Percentiles rank a stretch among this genome's conserved stretches.
Conservation (phyloP, 139 green algal genomes). For the Chlorella sp. region DNA sequence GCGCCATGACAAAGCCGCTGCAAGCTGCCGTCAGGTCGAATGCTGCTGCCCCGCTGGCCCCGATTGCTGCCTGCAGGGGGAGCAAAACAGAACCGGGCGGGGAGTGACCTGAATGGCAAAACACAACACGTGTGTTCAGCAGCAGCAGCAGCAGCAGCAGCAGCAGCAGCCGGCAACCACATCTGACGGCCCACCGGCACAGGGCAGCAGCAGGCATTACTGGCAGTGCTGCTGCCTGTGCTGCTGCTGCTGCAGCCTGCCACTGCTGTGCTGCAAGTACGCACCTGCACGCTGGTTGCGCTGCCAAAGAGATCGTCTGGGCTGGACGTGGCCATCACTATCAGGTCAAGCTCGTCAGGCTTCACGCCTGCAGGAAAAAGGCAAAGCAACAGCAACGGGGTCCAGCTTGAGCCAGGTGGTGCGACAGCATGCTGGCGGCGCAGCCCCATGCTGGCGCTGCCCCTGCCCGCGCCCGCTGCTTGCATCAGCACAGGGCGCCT, state of each 20-base stretch:
- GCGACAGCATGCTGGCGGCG: too few species aligned
- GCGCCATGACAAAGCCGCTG: constrained; percentile 95
- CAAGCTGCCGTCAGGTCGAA: constrained; percentile 99
- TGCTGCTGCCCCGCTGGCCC: constrained; percentile 85
- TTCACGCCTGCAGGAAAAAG: constrained; percentile 54
- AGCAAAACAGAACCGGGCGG: too few species aligned
- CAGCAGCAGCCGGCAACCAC: not conserved
- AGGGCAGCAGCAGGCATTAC: not conserved
- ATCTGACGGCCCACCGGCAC: not conserved
- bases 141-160: not conserved
- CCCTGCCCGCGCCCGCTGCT: too few species aligned
- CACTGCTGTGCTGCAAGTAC: not conserved
- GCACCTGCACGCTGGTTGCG: constrained; percentile 75
- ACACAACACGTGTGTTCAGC: not conserved
- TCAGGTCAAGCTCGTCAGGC: constrained; percentile 89
- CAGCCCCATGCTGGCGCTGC: too few species aligned
- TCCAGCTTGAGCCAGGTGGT: too few species aligned
- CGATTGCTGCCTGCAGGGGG: constrained; percentile 81
- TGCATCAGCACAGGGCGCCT: too few species aligned
- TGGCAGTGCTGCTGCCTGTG: too few species aligned
- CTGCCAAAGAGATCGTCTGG: constrained; percentile 97
- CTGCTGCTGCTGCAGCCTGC: not conserved
- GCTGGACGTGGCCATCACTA: constrained; percentile 94
- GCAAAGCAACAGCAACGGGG: too few species aligned
- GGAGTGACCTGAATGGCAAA: not conserved